Conservation (phyloP, 2,329 filamentous ascomycete genomes). For the Aspergillaceae sp. region DNA sequence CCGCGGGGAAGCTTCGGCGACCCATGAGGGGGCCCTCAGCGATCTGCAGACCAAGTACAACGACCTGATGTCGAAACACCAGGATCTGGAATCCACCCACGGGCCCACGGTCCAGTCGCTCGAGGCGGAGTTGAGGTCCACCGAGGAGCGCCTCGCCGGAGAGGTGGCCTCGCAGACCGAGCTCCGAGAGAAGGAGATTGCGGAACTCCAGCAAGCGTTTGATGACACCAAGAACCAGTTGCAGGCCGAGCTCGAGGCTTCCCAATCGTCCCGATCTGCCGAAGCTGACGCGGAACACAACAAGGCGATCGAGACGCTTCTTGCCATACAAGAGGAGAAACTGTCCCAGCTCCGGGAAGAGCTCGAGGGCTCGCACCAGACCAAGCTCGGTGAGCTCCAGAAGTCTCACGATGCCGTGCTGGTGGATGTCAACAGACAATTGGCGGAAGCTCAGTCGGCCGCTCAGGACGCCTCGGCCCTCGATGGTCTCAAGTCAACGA, state of each 20-base stretch:
- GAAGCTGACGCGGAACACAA: slow-evolving; percentile 32
- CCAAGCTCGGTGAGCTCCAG: slow-evolving; percentile 29
- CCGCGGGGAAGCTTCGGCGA: slow-evolving; percentile 21
- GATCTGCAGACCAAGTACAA: slow-evolving; percentile 29
- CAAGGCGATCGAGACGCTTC: slow-evolving; percentile 33
- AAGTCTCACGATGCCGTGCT: slow-evolving; percentile 28
- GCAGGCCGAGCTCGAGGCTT: slow-evolving; percentile 30
- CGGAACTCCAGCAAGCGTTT: slow-evolving; percentile 27
- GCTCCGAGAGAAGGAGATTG: slow-evolving; percentile 20
- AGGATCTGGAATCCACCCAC: slow-evolving; percentile 24
- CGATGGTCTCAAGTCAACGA: slow-evolving; percentile 32
- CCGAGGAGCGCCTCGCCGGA: slow-evolving; percentile 15
- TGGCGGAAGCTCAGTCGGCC: slow-evolving; percentile 27
- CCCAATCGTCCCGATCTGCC: slow-evolving; percentile 25
- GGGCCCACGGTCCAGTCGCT: slow-evolving; percentile 22
- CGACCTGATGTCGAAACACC: slow-evolving; percentile 19
- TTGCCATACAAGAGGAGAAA: slow-evolving; percentile 33
- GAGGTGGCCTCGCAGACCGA: slow-evolving; percentile 24
- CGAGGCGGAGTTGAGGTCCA: slow-evolving; percentile 14
- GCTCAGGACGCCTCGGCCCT: slow-evolving; percentile 30
- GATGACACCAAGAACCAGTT: slow-evolving; percentile 26
- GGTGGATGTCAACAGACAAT: slow-evolving; percentile 25
- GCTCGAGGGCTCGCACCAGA: slow-evolving; percentile 27
- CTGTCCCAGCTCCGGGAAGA: slow-evolving; percentile 28
- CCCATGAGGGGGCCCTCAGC: slow-evolving; percentile 20